phyloP scores from a whole-genome alignment of 73 alveolate genomes.

The Paramecium primaurelia region DNA sequence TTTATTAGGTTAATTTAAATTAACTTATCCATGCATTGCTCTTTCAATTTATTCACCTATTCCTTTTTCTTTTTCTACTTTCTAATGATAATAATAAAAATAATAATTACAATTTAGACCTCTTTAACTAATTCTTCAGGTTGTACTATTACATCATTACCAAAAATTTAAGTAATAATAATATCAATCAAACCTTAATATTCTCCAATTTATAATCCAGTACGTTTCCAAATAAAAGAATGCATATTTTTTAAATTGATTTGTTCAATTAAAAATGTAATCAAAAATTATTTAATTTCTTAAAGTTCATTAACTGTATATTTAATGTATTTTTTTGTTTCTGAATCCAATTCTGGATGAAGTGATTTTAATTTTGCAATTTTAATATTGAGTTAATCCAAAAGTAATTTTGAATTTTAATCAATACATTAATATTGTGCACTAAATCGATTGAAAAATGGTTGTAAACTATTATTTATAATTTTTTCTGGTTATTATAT shows the following conservation, averaged over 20 bases:
- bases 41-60: neutral
- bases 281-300: neutral
- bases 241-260: neutral
- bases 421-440: neutral
- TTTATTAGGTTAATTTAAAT: neutral
- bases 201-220: neutral
- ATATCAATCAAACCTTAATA: neutral
- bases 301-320: neutral
- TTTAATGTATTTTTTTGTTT: neutral
- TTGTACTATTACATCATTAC: neutral
- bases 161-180: neutral
- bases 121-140: neutral
- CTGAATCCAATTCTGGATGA: neutral
- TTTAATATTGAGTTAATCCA: neutral
- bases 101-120: neutral
- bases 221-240: neutral
- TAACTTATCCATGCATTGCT: neutral
- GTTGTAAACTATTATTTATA: neutral
- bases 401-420: neutral
- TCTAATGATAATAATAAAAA: neutral
- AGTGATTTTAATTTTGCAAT: neutral
- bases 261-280: neutral
- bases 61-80: neutral
- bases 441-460: neutral
- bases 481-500: conserved; percentile 38